Conservation (phyloP, 495 filamentous ascomycete genomes). For the Lophium mytilinum region DNA sequence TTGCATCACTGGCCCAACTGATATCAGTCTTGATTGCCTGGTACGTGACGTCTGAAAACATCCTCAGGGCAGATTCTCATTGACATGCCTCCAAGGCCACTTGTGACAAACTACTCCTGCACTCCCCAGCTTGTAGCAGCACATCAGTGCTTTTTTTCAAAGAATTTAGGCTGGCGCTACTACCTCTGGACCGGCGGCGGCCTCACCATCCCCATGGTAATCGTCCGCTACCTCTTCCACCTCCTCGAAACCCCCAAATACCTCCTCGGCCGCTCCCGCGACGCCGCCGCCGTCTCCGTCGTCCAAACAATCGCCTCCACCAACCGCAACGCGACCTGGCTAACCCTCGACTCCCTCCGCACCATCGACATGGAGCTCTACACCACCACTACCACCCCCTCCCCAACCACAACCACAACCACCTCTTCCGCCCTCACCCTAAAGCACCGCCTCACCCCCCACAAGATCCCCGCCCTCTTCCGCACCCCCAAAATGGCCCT, state of each 20-base stretch:
- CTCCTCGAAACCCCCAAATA: not conserved
- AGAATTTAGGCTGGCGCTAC: not conserved
- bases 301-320: not conserved
- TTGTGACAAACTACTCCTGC: not conserved
- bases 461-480: conserved; percentile 26
- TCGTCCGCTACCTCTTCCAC: not conserved
- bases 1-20: not conserved
- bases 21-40: not conserved
- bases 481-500: conserved; percentile 22
- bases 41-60: not conserved
- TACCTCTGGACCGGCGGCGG: not conserved
- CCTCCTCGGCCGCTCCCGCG: not conserved
- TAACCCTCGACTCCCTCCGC: not conserved
- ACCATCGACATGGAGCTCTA: not conserved
- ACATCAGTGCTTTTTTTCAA: not conserved
- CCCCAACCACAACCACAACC: not conserved
- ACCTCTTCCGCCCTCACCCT: not conserved
- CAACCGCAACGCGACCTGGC: not conserved
- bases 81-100: not conserved
- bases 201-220: not conserved
- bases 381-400: not conserved
- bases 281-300: not conserved
- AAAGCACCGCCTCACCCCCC: not conserved
- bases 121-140: not conserved
- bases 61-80: not conserved